phyloP scores from a whole-genome alignment of 129 eudicot genomes.

The Solidago caesia region DNA sequence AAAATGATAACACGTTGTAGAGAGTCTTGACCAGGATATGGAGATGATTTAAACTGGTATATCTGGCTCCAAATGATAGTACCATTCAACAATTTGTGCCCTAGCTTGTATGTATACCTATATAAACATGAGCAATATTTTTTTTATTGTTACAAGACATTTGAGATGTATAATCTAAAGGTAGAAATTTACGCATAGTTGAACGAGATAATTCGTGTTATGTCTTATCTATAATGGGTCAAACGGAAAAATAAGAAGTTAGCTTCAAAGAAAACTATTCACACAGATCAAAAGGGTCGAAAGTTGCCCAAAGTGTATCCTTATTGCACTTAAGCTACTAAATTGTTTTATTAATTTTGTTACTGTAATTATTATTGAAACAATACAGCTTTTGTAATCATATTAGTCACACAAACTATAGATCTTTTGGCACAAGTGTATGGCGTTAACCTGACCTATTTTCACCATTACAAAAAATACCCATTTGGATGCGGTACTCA shows the following conservation, averaged over 20 bases:
- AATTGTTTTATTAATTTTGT: no score
- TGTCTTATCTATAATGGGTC: neutral
- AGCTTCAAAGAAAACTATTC: no score
- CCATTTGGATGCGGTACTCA: no score
- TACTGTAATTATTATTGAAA: no score
- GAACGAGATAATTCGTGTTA: neutral
- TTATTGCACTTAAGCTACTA: no score
- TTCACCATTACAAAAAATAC: neutral
- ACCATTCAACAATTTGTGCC: constrained; percentile 54
- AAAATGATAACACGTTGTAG: constrained; percentile 67
- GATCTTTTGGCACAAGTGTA: no score
- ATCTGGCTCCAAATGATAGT: constrained; percentile 50
- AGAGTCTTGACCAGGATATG: constrained; percentile 69
- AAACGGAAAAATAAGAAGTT: no score
- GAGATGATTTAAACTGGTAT: constrained; percentile 56
- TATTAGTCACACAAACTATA: no score
- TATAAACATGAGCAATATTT: constrained; percentile 19
- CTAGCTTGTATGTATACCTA: constrained; percentile 76
- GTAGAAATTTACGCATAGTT: neutral
- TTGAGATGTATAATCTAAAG: neutral
- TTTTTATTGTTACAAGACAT: neutral
- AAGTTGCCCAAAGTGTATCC: no score
- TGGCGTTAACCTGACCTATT: neutral
- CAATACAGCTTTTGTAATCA: no score
- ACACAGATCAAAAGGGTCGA: no score